phyloP scores from a whole-genome alignment of 495 filamentous ascomycete species.

The Penicillium fimorum region DNA sequence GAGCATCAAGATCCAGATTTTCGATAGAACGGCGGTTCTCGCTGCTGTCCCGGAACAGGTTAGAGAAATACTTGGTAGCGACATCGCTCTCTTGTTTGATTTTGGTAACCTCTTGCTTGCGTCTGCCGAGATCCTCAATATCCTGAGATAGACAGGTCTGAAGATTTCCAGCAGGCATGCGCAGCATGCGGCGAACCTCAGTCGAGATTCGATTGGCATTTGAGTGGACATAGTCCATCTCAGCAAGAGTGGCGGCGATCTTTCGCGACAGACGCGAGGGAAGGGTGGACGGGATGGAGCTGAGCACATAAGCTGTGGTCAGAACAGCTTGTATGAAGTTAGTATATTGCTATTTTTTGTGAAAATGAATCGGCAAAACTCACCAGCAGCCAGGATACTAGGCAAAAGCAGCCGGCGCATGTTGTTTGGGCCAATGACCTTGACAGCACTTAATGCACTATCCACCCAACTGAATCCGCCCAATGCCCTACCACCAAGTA shows the following conservation, averaged over 20 bases:
- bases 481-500: conserved; percentile 75
- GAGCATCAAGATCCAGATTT: conserved; percentile 74
- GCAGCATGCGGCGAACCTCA: conserved; percentile 83
- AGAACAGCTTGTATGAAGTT: conserved; percentile 57
- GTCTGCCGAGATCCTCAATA: conserved; percentile 74
- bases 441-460: conserved; percentile 73
- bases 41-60: conserved; percentile 72
- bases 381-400: conserved; percentile 72
- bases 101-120: conserved; percentile 77
- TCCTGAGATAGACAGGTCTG: conserved; percentile 74
- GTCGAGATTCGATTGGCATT: conserved; percentile 80
- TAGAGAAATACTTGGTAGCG: conserved; percentile 82
- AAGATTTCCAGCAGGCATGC: conserved; percentile 78
- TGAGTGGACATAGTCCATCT: conserved; percentile 86
- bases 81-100: conserved; percentile 70
- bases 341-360: conserved; percentile 26
- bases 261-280: conserved; percentile 83
- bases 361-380: conserved; percentile 32
- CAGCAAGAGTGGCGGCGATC: conserved; percentile 70
- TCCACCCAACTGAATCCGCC: conserved; percentile 88
- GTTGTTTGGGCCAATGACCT: conserved; percentile 80
- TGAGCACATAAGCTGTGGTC: conserved; percentile 73
- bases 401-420: conserved; percentile 79
- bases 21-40: conserved; percentile 72
- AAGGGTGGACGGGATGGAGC: conserved; percentile 82